phyloP scores from a whole-genome alignment of 441 rosid species.

The Lagerstroemia fauriei region DNA sequence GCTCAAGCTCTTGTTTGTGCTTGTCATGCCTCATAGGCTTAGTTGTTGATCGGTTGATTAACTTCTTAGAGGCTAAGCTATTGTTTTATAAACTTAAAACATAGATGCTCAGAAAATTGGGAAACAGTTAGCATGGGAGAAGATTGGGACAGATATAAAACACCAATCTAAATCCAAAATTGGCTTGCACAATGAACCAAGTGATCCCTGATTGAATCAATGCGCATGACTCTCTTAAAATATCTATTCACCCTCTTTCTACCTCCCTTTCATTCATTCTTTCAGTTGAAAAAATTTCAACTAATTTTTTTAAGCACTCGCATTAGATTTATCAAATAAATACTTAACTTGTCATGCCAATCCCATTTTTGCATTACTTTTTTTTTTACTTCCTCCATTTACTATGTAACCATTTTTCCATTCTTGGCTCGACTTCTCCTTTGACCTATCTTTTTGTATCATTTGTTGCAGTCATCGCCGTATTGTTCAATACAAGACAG shows the following conservation, averaged over 20 bases:
- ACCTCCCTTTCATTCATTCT: background rate
- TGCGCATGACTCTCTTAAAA: background rate
- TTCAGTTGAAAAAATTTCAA: background rate
- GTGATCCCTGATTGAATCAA: background rate
- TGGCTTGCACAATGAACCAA: background rate
- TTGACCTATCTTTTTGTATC: background rate
- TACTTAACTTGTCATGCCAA: background rate
- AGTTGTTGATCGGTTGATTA: background rate
- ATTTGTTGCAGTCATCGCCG: constrained; percentile 63
- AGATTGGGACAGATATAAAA: background rate
- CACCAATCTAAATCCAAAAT: background rate
- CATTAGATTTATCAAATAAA: background rate
- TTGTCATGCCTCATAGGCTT: background rate
- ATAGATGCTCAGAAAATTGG: background rate
- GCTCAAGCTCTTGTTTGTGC: background rate
- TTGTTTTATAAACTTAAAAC: background rate
- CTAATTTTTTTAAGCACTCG: background rate
- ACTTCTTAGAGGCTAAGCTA: background rate
- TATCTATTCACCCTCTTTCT: background rate
- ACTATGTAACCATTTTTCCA: background rate
- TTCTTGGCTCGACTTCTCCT: background rate
- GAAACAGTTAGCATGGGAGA: background rate
- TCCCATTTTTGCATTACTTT: background rate
- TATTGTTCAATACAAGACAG: constrained; percentile 81
- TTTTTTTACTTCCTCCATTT: background rate